phyloP scores from a whole-genome alignment of 192 early-diverging fungal genomes.

The Backusella psychrophila region DNA sequence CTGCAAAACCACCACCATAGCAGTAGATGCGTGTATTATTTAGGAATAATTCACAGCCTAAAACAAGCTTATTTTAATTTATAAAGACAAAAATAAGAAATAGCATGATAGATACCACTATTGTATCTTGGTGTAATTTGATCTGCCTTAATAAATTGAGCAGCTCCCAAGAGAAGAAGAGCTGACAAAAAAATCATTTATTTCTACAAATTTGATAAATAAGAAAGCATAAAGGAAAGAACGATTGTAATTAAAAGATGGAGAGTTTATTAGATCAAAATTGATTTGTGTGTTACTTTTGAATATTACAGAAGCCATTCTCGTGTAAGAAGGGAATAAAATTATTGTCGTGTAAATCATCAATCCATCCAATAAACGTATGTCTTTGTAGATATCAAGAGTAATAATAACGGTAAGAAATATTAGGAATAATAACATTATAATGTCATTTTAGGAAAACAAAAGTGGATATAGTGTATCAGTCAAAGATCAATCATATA shows the following conservation, averaged over 20 bases:
- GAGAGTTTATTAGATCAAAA: neutral
- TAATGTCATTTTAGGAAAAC: too few relatives aligned
- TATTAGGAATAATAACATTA: neutral
- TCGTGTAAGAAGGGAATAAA: neutral
- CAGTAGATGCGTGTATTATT: conserved; percentile 1
- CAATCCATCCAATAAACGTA: too few relatives aligned
- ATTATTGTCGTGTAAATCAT: neutral
- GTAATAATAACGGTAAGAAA: neutral
- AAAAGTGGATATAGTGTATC: too few relatives aligned
- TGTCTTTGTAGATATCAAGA: too few relatives aligned
- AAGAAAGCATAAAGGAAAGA: neutral
- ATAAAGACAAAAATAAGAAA: neutral
- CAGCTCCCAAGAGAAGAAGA: neutral
- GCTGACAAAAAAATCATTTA: neutral
- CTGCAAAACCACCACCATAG: neutral
- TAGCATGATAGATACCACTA: neutral
- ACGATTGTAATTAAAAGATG: neutral
- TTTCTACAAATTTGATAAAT: neutral
- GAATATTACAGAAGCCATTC: neutral
- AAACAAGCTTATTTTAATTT: neutral
- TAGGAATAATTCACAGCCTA: neutral
- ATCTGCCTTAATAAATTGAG: neutral
- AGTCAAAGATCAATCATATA: neutral
- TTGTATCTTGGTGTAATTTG: neutral
- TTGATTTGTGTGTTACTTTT: neutral